Conservation (phyloP, 805 yeast species). For the Lachancea lanzarotensis region DNA sequence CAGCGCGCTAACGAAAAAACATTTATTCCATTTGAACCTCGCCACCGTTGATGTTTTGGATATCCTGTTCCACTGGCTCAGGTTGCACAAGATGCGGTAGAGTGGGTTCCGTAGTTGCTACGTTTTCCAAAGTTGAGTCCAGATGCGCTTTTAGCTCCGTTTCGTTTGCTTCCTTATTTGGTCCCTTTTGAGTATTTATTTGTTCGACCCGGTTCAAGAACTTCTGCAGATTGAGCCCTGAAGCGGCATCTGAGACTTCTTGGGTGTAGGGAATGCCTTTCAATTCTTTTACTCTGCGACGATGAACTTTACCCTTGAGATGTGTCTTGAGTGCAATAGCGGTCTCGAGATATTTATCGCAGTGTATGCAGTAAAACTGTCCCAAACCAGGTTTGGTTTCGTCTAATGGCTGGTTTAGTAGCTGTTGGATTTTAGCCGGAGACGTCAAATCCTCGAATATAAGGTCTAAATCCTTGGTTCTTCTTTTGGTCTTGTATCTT, state of each 20-base stretch:
- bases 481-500: constrained; percentile 84
- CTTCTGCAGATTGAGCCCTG: constrained; percentile 67
- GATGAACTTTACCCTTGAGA: constrained; percentile 70
- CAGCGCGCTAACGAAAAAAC: no score
- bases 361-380: constrained; percentile 88
- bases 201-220: constrained; percentile 59
- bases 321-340: constrained; percentile 69
- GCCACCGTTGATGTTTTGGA: constrained; percentile 14
- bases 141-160: constrained; percentile 29
- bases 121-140: constrained; percentile 21
- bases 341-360: constrained; percentile 86
- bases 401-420: constrained; percentile 79
- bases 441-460: constrained; percentile 69
- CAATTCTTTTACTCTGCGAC: constrained; percentile 73
- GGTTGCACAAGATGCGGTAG: constrained; percentile 20
- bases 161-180: constrained; percentile 42
- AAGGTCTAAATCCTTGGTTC: constrained; percentile 77
- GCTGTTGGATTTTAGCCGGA: constrained; percentile 52
- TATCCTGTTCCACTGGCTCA: constrained; percentile 13
- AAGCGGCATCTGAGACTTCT: constrained; percentile 86
- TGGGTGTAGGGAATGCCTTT: constrained; percentile 77
- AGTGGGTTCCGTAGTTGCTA: constrained; percentile 30
- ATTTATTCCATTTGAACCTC: constrained; percentile 16
- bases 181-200: constrained; percentile 46
- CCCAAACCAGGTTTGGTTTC: constrained; percentile 92